Evolutionary conservation across 352 stramenopile species (phyloP), one percentile per base, ranked within the genome.

Genomic region (Globisporangium uncinulatum): DNA sequence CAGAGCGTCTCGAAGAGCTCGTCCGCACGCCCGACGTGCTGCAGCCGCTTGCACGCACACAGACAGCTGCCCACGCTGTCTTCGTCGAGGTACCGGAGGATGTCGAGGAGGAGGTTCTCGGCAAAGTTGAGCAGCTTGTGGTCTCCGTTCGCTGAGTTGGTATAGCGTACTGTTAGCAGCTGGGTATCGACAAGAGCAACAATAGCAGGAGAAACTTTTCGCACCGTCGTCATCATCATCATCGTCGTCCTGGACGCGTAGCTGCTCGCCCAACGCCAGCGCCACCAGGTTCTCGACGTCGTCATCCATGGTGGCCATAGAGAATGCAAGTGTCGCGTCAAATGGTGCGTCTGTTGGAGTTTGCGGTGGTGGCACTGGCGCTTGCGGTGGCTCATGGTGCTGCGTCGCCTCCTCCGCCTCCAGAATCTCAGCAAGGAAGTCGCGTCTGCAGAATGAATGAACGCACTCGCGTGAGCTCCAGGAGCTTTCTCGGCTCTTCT

Each of bases 351-450:
- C 34, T 39, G 34, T 39, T 13, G 34, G 34, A 13, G 7, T 6
- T 7, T 39, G 34, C 34, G 5, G 34, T 13, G 34, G 34, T 7
- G 34, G 10, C 34, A 13, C 34, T 13, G 34, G 34, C 34, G 34
- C 7, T 13, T 39, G 34, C 34, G 34, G 34, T 6, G 6, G 34
- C 34, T 39, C 7, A 8, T 39, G 34, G 34, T 13, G 34, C 34
- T 39, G 34, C 34, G 7, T 39, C 34, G 34, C 34, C 34, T 39
- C 34, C 57, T 91, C 81, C 0, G 76, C 79, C n/a, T 78, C 61
- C n/a, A 91, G 55, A 48, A 91, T 91, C 62, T 88, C 72, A 0
- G 69, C 76, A 56, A 91, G 61, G 62, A 76, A 91, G 57, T 91
- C 81, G 1, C 69, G 74, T 67, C 78, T 89, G 47, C 34, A 3